A percentile compares a stretch with the other conserved stretches of the same genome.
Conservation (phyloP, 208 protist species). For the Leishmania amazonensis region DNA sequence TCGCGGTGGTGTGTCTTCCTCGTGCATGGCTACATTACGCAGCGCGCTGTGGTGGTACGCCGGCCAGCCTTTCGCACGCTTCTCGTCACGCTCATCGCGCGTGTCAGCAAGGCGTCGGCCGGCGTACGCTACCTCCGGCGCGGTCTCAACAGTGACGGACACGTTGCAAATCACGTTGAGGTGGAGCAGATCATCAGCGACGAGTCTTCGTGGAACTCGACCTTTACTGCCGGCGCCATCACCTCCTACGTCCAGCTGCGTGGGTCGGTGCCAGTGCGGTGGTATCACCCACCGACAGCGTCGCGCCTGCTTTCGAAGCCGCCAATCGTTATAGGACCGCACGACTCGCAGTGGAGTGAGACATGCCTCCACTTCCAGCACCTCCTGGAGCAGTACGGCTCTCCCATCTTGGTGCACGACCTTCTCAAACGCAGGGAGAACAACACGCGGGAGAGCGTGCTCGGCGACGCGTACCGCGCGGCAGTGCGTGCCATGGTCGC, state of each 20-base stretch:
- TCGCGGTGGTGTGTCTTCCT: constrained; percentile 32
- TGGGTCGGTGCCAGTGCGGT: constrained; percentile 85
- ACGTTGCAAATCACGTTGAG: constrained; percentile 91
- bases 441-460: constrained; percentile 77
- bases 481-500: constrained; percentile 69
- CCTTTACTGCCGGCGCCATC: constrained; percentile 38
- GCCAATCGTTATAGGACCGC: constrained; percentile 69
- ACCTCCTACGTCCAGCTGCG: constrained; percentile 85
- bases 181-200: constrained; percentile 89
- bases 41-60: constrained; percentile 35
- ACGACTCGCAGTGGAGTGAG: constrained; percentile 44
- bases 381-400: constrained; percentile 89
- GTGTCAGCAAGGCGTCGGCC: constrained; percentile 91
- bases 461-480: constrained; percentile 72
- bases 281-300: constrained; percentile 69
- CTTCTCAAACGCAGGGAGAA: constrained; percentile 92
- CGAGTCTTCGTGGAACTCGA: constrained; percentile 34
- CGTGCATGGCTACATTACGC: constrained; percentile 44
- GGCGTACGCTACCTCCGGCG: constrained; percentile 96
- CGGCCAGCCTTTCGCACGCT: constrained; percentile 19
- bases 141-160: constrained; percentile 85
- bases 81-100: constrained; percentile 92
- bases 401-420: constrained; percentile 93
- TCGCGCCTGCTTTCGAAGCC: constrained; percentile 79
- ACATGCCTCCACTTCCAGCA: constrained; percentile 93